Base-by-base conservation (phyloP, 208 protist species). In the Trypanosoma lewisi region DNA sequence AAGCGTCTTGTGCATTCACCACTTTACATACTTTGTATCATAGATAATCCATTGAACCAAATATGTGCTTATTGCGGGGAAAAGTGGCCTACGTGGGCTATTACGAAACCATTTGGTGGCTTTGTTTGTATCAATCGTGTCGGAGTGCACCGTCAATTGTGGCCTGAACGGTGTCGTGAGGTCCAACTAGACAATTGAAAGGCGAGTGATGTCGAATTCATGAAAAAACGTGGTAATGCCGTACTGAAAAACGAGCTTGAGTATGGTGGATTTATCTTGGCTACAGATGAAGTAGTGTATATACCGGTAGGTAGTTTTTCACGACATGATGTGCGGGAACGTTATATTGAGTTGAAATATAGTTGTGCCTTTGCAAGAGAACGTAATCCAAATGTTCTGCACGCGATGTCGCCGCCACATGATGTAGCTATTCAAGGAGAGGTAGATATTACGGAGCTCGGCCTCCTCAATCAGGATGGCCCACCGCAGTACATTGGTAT, bases 81-180 rank as follows among this genome's bases (percentile, higher is more conserved):
- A 21, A 56, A 63, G 12, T 80, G 69, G 44, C 85, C 85, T 17
- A 87, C 77, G 21, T 92, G 85, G 85, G 75, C 64, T 37, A 63
- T 92, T 39, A 56, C 87, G 49, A 64, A 80, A 45, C 82, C 85
- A 9, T 89, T 87, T 70, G 85, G 85, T 23, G 70, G 56, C 9
- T 87, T 92, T 70, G 77, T 86, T 30, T 92, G 85, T 63, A 92
- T 92, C 57, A 52, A 83, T 44, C 89, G 85, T 63, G 75, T 89
- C 31, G 85, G 85, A 4, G 77, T 88, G 45, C 85, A 92, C 63
- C 79, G 85, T n/a, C 70, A 78, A 57, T 64, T 89, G 60, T 89
- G 85, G 85, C 59, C 85, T 31, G 77, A 83, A 51, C 77, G 77
- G 57, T 92, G 85, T 67, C 80, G 80, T 48, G 77, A 73, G 34